Evolutionary conservation across 192 early-diverging fungal genomes (phyloP), one percentile per base, ranked within the genome.

Genomic region (Coemansia sp.): DNA sequence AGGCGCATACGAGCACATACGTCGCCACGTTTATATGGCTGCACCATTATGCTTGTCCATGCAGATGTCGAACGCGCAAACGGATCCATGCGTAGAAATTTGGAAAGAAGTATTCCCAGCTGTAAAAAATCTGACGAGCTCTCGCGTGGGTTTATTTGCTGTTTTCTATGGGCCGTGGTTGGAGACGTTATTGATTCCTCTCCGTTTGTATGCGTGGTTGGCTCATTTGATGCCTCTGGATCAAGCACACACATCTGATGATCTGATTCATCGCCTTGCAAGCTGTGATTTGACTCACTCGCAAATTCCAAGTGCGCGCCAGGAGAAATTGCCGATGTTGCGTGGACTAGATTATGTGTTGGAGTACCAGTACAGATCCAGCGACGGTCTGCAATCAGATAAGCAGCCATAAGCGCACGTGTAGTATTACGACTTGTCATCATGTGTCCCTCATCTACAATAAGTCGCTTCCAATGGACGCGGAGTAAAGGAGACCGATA

Each of bases 371-470:
- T 92, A 71, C 90, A 91, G 4, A 89, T 82, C 92, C 92, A 94
- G 69, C 83, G 64, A 18, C 78, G 73, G 32, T 81, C 78, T 23
- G 74, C 78, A 57, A 85, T 81, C 24, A 94, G 73, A 18, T 84
- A 76, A 6, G 85, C 67, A 4, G 88, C 86, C 22, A 89, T 61
- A 7, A 82, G 64, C 6, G 80, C 73, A 30, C 78, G 59, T 9
- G 69, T 60, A 68, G 85, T 62, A 62, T 74, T 59, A 71, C 70
- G 80, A 16, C 76, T 56, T 4, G 85, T 83, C 84, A 94, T 82
- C 31, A 81, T 78, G 52, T 93, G 90, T 7, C 93, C 93, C 58
- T 94, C 93, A 58, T 94, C 93, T 10, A 93, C 87, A 57, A 94
- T 88, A 22, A 94, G 59, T 21, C 93, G 76, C 56, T 90, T 85